Evolutionary conservation across 2,329 filamentous ascomycete species (phyloP).

Genomic region (Trichoderma sp.): DNA sequence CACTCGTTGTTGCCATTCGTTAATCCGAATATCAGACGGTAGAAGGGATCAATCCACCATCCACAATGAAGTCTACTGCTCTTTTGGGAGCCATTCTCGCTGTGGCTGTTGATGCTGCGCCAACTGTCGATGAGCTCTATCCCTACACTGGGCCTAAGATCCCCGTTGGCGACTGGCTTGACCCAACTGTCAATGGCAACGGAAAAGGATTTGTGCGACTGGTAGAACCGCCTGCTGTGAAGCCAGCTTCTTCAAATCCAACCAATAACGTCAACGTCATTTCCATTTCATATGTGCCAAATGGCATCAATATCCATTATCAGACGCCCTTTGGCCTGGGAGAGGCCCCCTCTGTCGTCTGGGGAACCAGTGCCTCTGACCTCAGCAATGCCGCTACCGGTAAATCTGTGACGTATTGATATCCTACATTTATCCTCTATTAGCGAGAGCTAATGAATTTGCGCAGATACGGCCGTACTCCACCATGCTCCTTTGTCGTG

Average conservation of each 20-base stretch:
- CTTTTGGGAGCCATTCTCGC: conserved; percentile 2
- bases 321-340: conserved; percentile 6
- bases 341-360: not conserved
- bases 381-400: not conserved
- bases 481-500: not conserved
- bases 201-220: conserved; percentile 4
- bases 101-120: not conserved
- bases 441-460: not conserved
- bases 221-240: conserved; percentile 6
- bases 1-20: not conserved
- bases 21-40: not conserved
- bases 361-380: not conserved
- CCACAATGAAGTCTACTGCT: not conserved
- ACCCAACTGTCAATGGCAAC: conserved; percentile 6
- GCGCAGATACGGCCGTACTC: not conserved
- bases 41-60: not conserved
- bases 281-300: not conserved
- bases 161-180: not conserved
- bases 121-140: conserved; percentile 1
- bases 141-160: not conserved
- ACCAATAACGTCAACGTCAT: conserved; percentile 11
- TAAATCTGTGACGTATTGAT: not conserved
- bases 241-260: not conserved
- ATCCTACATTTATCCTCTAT: not conserved
- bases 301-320: conserved; percentile 10